Base-by-base conservation (phyloP, 176 grass and related monocot genomes). In the Elaeis guineensis region DNA sequence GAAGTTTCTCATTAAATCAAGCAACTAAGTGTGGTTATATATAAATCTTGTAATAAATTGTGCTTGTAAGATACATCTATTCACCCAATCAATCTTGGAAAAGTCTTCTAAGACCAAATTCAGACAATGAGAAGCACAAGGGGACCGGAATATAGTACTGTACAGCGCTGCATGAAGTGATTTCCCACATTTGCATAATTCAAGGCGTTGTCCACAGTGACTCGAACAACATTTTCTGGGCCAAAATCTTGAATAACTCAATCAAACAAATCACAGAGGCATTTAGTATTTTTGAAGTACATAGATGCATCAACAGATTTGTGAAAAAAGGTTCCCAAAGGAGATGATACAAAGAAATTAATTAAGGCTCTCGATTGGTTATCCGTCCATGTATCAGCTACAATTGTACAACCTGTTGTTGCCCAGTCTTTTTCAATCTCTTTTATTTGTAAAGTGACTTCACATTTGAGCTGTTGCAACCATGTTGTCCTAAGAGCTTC, bases 31-130 rank as follows among this genome's bases (percentile, higher is more conserved):
- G 50, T 85, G 79, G 51, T 97, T 91, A 70, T 91, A 97, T 55
- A 91, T 78, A 70, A 91, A 97, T 78, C 74, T 75, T 54, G 86
- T 96, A 50, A 96, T 66, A 62, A 66, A 77, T 55, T 90, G 91
- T 26, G 86, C 87, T 71, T 90, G 91, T 59, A 77, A 77, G 64
- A 96, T 87, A 60, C 86, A 87, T 67, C 73, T 77, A 75, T 80
- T 90, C 52, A 90, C 91, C 91, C 91, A 96, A 66, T 90, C 91
- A 49, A 90, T 84, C 71, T 82, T 96, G 61, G 86, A 87, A 18
- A 96, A 96, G 23, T 23, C 3, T 50, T 96, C 86, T 68, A 96
- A 69, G 72, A 90, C 85, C 24, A 83, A 82, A 67, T 96, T 90
- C 21, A 90, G 19, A 73, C 91, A 96, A 63, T 71, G 75, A 6